phyloP scores from a whole-genome alignment of 257 asterid genomes.

The Datura wrightii region DNA sequence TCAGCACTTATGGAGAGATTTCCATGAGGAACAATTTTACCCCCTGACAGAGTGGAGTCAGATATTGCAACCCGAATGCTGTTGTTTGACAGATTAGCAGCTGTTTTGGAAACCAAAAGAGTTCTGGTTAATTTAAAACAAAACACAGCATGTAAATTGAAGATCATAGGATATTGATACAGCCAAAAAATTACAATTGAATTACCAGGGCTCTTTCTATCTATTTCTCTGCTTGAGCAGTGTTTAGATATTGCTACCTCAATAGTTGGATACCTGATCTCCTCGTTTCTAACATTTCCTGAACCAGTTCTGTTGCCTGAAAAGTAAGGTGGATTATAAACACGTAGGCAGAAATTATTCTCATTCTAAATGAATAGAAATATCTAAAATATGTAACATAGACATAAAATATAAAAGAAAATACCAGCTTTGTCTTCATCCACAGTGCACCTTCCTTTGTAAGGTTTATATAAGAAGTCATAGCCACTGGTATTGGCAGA shows the following conservation, averaged over 20 bases:
- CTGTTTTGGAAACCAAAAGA: slow-evolving; percentile 26
- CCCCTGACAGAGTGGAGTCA: not conserved
- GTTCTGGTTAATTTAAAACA: not conserved
- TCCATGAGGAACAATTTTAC: not conserved
- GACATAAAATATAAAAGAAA: not conserved
- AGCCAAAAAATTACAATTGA: not conserved
- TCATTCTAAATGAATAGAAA: not conserved
- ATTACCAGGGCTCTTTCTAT: slow-evolving; percentile 14
- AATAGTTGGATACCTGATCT: not conserved
- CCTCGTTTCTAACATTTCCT: slow-evolving; percentile 24
- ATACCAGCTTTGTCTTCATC: slow-evolving; percentile 28
- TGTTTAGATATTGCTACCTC: slow-evolving; percentile 27
- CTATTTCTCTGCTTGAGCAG: slow-evolving; percentile 28
- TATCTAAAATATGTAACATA: not conserved
- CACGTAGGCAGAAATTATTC: not conserved
- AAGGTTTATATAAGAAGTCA: not conserved
- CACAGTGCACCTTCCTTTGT: slow-evolving; percentile 4
- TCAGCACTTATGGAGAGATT: slow-evolving; percentile 11
- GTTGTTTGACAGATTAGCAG: slow-evolving; percentile 25
- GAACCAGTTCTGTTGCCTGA: slow-evolving; percentile 31
- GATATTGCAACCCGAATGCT: not conserved
- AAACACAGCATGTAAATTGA: not conserved
- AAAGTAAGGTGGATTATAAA: not conserved
- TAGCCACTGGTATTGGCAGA: slow-evolving; percentile 18
- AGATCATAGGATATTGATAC: not conserved